Evolutionary conservation across 257 asterid genomes (phyloP).

Genomic region (Solanum commersonii): DNA sequence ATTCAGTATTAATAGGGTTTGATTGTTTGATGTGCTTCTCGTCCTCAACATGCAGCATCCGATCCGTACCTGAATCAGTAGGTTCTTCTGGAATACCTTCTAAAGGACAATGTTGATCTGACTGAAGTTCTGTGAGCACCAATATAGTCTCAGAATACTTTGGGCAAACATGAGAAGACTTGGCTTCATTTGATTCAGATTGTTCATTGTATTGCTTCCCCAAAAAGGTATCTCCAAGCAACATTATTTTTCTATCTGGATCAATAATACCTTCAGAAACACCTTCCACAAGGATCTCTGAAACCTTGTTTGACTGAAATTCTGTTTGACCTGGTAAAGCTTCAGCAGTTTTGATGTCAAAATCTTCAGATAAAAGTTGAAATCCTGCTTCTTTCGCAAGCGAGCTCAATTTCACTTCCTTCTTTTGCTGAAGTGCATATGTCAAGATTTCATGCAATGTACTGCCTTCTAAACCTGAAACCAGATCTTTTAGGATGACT

Average conservation of each 20-base stretch:
- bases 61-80: constrained; percentile 2
- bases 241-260: constrained; percentile 4
- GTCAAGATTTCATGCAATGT: constrained; percentile 68
- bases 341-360: constrained; percentile 46
- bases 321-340: constrained; percentile 29
- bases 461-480: constrained; percentile 60
- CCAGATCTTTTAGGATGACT: constrained; percentile 45
- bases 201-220: not conserved
- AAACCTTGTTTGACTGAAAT: constrained; percentile 31
- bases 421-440: constrained; percentile 53
- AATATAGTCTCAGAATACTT: not conserved
- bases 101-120: not conserved
- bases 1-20: constrained; percentile 21
- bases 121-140: not conserved
- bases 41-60: constrained; percentile 1
- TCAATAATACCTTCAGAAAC: constrained; percentile 14
- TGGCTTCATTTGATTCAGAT: not conserved
- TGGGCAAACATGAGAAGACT: constrained; percentile 1
- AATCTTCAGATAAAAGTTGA: constrained; percentile 78
- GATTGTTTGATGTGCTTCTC: not conserved
- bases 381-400: constrained; percentile 86
- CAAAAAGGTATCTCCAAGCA: not conserved
- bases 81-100: not conserved
- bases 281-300: constrained; percentile 21
- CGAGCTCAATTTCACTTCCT: constrained; percentile 65